Evolutionary conservation across 345 rosid species (phyloP).

Genomic region (Hibiscus tridactylites): DNA sequence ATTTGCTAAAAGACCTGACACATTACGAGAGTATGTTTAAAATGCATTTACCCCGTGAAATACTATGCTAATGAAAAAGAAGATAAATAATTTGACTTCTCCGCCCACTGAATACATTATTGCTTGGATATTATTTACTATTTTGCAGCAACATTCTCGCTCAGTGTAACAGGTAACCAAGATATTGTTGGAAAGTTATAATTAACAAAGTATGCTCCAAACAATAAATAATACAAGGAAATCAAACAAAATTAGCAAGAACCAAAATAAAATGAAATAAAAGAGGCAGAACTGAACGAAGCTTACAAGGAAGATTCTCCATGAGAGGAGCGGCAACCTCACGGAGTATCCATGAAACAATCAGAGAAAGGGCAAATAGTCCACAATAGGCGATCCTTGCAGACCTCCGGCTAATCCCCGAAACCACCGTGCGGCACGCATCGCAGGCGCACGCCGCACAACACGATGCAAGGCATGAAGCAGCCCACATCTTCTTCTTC

Average conservation of each 20-base stretch:
- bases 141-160: background rate
- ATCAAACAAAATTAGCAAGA: background rate
- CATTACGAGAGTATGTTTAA: background rate
- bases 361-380: constrained; percentile 83
- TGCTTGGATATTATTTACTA: background rate
- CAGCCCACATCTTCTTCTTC: constrained; percentile 76
- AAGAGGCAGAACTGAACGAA: background rate
- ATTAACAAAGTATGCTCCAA: background rate
- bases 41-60: background rate
- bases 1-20: background rate
- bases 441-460: constrained; percentile 98
- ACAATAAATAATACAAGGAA: background rate
- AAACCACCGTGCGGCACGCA: constrained; percentile 84
- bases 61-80: background rate
- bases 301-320: constrained; percentile 97
- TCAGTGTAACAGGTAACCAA: background rate
- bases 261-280: background rate
- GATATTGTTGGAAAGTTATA: background rate
- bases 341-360: constrained; percentile 94
- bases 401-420: constrained; percentile 85
- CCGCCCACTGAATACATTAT: background rate
- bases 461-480: constrained; percentile 97
- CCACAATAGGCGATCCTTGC: constrained; percentile 98
- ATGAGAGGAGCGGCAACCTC: constrained; percentile 98
- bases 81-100: background rate